Percentiles rank a stretch among this genome's conserved stretches.
Conservation (phyloP, 148 eudicot genomes). For the Diospyros kaki region DNA sequence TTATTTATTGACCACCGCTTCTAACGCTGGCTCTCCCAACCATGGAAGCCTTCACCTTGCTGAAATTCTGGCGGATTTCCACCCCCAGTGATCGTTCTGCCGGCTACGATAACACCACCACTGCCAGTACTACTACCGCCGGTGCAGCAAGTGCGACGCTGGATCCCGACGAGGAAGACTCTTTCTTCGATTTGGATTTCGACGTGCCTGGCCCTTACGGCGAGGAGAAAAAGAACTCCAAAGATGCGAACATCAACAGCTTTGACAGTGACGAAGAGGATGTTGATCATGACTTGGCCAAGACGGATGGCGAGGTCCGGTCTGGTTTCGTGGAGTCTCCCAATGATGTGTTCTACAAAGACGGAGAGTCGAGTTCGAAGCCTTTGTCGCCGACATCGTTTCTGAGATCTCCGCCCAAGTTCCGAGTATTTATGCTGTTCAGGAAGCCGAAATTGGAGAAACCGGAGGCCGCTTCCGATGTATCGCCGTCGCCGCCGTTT, state of each 20-base stretch:
- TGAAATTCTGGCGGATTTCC: slow-evolving; percentile 58
- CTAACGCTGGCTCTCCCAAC: slow-evolving; percentile 6
- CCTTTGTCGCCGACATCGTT: slow-evolving; percentile 36
- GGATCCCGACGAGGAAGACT: slow-evolving; percentile 28
- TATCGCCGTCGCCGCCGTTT: neutral
- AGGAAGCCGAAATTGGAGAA: slow-evolving; percentile 24
- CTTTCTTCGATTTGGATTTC: slow-evolving; percentile 64
- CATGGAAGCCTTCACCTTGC: slow-evolving; percentile 43
- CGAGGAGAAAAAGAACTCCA: neutral
- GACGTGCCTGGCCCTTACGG: slow-evolving; percentile 24
- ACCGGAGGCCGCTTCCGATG: neutral
- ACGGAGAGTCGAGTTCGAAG: slow-evolving; percentile 14
- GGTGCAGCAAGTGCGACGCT: neutral
- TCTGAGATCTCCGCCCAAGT: slow-evolving; percentile 25
- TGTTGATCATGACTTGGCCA: neutral
- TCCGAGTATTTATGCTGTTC: slow-evolving; percentile 34
- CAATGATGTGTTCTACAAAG: neutral
- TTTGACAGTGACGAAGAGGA: neutral
- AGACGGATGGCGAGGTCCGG: neutral
- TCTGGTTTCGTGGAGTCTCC: slow-evolving; percentile 1
- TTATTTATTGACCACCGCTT: too few species aligned
- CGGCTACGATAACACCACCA: neutral
- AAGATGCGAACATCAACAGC: neutral
- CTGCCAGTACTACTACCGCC: slow-evolving; percentile 11
- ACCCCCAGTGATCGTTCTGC: neutral